Percentiles rank a stretch among this genome's conserved stretches.
Evolutionary conservation across 2,329 filamentous ascomycete genomes (phyloP).

Genomic region (Sclerotinia trifoliorum): DNA sequence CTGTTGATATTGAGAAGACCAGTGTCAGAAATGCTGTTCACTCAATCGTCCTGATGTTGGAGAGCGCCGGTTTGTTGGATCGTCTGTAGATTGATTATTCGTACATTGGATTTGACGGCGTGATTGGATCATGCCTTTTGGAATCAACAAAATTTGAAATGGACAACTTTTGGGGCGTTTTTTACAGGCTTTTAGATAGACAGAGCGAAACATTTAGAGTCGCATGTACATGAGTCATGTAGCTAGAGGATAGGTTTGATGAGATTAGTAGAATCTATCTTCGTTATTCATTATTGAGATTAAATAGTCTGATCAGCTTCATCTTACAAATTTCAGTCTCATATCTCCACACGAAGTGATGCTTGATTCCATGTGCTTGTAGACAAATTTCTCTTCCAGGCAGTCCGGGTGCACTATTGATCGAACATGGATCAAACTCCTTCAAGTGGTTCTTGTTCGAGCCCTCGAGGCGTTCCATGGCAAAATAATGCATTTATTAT

Average conservation of each 20-base stretch:
- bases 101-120: slow-evolving; percentile 13
- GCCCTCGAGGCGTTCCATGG: no score
- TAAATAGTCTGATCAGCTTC: neutral
- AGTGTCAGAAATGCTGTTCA: slow-evolving; percentile 91
- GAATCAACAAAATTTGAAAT: neutral
- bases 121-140: slow-evolving; percentile 1
- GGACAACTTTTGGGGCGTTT: slow-evolving; percentile 7
- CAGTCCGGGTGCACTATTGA: neutral
- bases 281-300: neutral
- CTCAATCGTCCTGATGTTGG: slow-evolving; percentile 90
- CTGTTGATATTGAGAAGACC: slow-evolving; percentile 82
- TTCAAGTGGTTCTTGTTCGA: no score
- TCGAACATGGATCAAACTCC: neutral
- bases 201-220: slow-evolving; percentile 6
- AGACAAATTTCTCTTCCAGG: neutral
- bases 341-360: no score
- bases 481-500: no score
- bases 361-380: neutral
- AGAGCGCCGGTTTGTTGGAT: slow-evolving; percentile 86
- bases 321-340: no score
- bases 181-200: slow-evolving; percentile 3
- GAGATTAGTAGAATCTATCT: neutral
- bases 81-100: slow-evolving; percentile 41
- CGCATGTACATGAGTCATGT: neutral
- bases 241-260: neutral